Base-by-base conservation (phyloP, 129 eudicot species). In the Artemisia tridentata region DNA sequence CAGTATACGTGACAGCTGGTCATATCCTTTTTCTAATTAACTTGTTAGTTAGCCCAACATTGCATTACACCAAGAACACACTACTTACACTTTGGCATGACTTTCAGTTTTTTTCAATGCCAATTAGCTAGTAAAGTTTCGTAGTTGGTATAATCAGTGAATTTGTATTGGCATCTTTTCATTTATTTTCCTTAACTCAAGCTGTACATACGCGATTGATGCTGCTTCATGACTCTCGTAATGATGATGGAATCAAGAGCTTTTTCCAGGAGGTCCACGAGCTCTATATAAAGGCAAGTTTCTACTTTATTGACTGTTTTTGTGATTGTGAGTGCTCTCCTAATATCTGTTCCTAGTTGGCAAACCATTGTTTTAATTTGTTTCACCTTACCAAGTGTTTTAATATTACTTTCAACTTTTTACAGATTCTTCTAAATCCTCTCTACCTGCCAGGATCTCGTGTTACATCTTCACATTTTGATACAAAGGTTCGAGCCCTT, bases 231-330 rank as follows among this genome's bases (percentile, higher is more conserved):
- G 97, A 88, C 80, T 84, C 96, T 21, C 96, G 97, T 15, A 91
- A 91, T 74, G 97, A 91, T 72, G 97, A 91, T 69, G 97, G 96
- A 34, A 88, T 91, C 69, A 91, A 85, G 76, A 91, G 92, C 85
- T 91, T 91, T 82, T 91, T 91, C 71, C 97, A 91, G 68, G 97
- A 91, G 79, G 97, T 91, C 76, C 97, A 91, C 71, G 97, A 91
- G 81, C 84, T 91, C 51, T 91, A 91, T 58, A 85, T 88, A 61
- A 91, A 91, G 97, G 97, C 82, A 80, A 78, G 48, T 67, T 72
- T 55, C 17, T 17, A 25, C 11, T n/a, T 43, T n/a, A 29, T 21
- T n/a, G 23, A 20, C 2, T 34, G 38, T 67, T 67, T 58, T 11
- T 18, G 25, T 21, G 38, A 58, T 58, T 20, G n/a, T 63, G 38